Evolutionary conservation across 164 flowering plant species (phyloP).

Genomic region (Pachysandra terminalis): DNA sequence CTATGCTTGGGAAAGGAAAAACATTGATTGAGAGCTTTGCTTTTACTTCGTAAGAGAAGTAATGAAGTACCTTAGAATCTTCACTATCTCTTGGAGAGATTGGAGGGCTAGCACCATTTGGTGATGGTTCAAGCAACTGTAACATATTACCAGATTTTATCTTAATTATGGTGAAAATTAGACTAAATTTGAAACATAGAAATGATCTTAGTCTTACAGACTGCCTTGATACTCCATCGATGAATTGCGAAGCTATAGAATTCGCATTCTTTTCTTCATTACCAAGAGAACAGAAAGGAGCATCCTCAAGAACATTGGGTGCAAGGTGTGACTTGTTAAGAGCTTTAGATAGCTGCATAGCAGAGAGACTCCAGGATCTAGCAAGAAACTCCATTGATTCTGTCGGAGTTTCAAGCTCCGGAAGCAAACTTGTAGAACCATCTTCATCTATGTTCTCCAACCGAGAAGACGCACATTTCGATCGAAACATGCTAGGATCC

Average conservation of each 20-base stretch:
- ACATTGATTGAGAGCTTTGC: too few relatives aligned
- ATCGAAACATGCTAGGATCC: too few relatives aligned
- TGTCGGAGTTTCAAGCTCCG: conserved; percentile 71
- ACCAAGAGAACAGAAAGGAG: conserved; percentile 8
- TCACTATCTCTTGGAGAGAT: conserved; percentile 53
- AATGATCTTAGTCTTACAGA: conserved; percentile 8
- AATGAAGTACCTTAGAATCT: conserved; percentile 47
- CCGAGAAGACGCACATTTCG: too few relatives aligned
- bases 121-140: conserved; percentile 20
- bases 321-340: conserved; percentile 31
- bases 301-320: conserved; percentile 14
- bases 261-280: conserved; percentile 9
- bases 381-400: conserved; percentile 93
- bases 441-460: conserved; percentile 2
- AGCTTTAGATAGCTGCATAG: conserved; percentile 79
- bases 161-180: too few relatives aligned
- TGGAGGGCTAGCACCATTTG: conserved; percentile 33
- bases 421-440: conserved; percentile 36
- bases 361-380: conserved; percentile 89
- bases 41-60: too few relatives aligned
- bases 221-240: conserved; percentile 2
- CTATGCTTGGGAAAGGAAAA: too few relatives aligned
- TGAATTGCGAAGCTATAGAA: conserved; percentile 7
- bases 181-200: neutral
- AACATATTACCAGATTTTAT: neutral